A percentile compares a stretch with the other conserved stretches of the same genome.
phyloP scores from a whole-genome alignment of 768 basidiomycete genomes.

The Phanerochaete sordida region DNA sequence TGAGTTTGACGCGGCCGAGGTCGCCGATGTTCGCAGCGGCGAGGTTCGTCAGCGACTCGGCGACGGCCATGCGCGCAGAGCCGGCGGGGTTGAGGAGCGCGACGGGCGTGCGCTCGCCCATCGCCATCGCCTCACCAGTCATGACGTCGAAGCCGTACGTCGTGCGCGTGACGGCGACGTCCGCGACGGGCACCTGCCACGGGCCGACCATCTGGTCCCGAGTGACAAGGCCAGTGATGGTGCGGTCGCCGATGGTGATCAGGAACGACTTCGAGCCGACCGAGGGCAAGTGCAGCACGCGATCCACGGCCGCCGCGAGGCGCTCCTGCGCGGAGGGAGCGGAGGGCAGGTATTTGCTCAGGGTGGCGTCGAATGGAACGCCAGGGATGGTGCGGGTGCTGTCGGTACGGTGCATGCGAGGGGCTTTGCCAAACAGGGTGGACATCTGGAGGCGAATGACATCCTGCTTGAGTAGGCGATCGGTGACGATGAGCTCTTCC shows the following conservation, averaged over 20 bases:
- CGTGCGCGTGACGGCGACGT: conserved; percentile 94
- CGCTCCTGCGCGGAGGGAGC: conserved; percentile 39
- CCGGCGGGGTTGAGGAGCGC: conserved; percentile 86
- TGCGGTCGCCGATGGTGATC: conserved; percentile 96
- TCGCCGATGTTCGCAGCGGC: conserved; percentile 72
- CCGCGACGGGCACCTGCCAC: conserved; percentile 97
- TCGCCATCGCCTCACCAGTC: conserved; percentile 95
- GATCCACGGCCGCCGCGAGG: conserved; percentile 62
- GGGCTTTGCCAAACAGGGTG: conserved; percentile 94
- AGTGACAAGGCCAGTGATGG: conserved; percentile 90
- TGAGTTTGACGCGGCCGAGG: conserved; percentile 82
- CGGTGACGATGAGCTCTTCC: conserved; percentile 85
- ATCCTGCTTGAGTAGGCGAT: conserved; percentile 71
- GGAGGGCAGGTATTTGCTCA: conserved; percentile 62
- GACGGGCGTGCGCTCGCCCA: conserved; percentile 94
- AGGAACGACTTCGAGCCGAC: conserved; percentile 97
- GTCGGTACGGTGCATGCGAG: conserved; percentile 82
- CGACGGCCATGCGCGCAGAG: conserved; percentile 95
- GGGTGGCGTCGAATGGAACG: conserved; percentile 65
- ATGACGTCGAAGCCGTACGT: conserved; percentile 88
- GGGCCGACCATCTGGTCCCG: conserved; percentile 99
- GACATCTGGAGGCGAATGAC: conserved; percentile 92
- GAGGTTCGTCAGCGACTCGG: conserved; percentile 90
- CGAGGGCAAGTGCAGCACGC: conserved; percentile 86
- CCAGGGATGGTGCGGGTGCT: conserved; percentile 38